phyloP scores from a whole-genome alignment of 345 rosid species.

The Psidium guajava region DNA sequence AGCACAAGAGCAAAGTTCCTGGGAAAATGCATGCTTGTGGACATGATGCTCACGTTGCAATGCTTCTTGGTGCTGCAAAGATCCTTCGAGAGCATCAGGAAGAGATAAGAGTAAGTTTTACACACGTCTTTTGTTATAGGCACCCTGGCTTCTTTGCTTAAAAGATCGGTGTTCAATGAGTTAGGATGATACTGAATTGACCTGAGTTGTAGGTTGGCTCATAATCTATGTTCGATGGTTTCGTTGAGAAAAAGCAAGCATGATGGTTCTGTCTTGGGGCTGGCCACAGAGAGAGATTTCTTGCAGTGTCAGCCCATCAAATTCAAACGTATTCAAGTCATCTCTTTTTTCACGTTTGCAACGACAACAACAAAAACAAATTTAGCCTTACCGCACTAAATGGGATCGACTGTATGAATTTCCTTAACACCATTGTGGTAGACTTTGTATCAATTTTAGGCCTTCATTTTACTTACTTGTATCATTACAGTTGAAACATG shows the following conservation, averaged over 20 bases:
- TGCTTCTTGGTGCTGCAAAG: conserved; percentile 84
- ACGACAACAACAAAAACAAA: not conserved
- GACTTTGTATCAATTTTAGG: not conserved
- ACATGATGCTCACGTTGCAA: conserved; percentile 76
- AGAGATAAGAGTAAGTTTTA: conserved; percentile 21
- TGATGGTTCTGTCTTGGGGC: not conserved
- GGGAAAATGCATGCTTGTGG: conserved; percentile 96
- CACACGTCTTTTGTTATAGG: not conserved
- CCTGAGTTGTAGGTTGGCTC: not conserved
- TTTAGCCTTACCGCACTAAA: not conserved
- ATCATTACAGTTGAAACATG: not conserved
- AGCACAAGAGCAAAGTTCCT: conserved; percentile 64
- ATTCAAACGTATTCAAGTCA: not conserved
- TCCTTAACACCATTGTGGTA: not conserved
- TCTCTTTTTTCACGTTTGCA: not conserved
- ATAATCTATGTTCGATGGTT: not conserved
- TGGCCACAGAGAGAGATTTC: not conserved
- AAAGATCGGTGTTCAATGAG: not conserved
- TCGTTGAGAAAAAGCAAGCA: not conserved
- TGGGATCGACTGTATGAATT: not conserved
- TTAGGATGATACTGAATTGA: not conserved
- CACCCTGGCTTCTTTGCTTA: not conserved
- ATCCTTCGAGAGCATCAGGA: conserved; percentile 47
- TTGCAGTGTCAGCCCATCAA: not conserved
- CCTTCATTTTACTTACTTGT: not conserved